Evolutionary conservation across 106 monocot genomes (phyloP).

Genomic region (Apostasia shenzhenica): DNA sequence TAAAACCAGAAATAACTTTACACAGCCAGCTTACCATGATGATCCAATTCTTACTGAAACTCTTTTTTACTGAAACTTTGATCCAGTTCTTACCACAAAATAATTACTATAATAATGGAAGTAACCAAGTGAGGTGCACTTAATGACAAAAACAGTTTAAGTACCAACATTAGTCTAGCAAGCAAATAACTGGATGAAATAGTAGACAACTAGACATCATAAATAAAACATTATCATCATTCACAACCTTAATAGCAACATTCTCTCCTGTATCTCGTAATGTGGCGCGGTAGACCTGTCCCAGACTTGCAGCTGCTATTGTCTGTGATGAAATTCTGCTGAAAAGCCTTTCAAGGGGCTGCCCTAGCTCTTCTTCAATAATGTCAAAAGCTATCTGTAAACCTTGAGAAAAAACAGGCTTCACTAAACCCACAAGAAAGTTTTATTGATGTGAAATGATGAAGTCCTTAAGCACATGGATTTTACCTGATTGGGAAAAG

Average conservation of each 20-base stretch:
- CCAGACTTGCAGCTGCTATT: constrained; percentile 93
- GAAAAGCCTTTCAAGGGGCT: constrained; percentile 82
- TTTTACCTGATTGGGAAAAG: constrained; percentile 82
- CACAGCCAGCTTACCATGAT: too few relatives aligned
- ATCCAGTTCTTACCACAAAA: too few relatives aligned
- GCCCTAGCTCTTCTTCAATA: constrained; percentile 94
- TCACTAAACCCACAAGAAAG: background rate
- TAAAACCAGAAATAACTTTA: too few relatives aligned
- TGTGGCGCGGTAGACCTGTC: constrained; percentile 95
- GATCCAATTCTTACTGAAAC: too few relatives aligned
- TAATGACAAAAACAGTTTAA: too few relatives aligned
- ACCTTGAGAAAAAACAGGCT: background rate
- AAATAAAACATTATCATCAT: background rate
- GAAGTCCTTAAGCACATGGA: background rate
- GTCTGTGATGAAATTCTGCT: constrained; percentile 84
- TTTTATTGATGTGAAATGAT: background rate
- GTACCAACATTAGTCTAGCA: background rate
- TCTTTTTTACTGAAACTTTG: too few relatives aligned
- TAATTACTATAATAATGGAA: too few relatives aligned
- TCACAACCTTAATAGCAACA: constrained; percentile 92
- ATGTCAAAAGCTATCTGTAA: constrained; percentile 69
- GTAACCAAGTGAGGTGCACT: too few relatives aligned
- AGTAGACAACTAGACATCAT: background rate
- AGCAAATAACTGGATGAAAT: background rate
- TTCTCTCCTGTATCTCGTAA: constrained; percentile 95